A percentile compares a stretch with the other conserved stretches of the same genome.
phyloP scores from a whole-genome alignment of 352 stramenopile genomes.

The Globisporangium abappressorium region DNA sequence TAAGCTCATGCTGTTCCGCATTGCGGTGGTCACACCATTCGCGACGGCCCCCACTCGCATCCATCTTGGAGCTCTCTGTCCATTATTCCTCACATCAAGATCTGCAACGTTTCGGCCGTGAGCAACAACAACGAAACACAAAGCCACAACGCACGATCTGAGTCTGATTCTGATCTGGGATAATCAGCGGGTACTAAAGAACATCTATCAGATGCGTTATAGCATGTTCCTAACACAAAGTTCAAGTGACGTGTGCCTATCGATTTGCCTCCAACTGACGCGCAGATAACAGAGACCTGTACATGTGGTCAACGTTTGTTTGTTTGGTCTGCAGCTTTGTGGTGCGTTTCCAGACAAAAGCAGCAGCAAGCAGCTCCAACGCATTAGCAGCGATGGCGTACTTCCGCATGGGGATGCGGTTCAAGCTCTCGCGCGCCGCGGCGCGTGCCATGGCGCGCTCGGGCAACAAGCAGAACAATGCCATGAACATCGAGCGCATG shows the following conservation, averaged over 20 bases:
- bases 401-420: constrained; percentile 58
- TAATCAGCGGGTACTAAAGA: neutral
- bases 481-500: constrained; percentile 52
- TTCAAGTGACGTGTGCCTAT: neutral
- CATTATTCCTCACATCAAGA: neutral
- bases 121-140: neutral
- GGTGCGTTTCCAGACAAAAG: constrained; percentile 1
- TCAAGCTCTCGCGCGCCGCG: constrained; percentile 65
- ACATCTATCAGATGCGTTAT: neutral
- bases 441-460: constrained; percentile 61
- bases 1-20: neutral
- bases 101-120: neutral
- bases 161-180: neutral
- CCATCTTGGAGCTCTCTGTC: neutral
- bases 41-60: no score
- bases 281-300: neutral
- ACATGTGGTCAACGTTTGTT: constrained; percentile 16
- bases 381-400: constrained; percentile 46
- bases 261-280: neutral
- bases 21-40: neutral
- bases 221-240: neutral
- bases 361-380: constrained; percentile 1
- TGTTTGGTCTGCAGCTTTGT: constrained; percentile 13
- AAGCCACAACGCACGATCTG: neutral
- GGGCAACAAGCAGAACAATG: constrained; percentile 41